Evolutionary conservation across 495 filamentous ascomycete genomes (phyloP).

Genomic region (Neurospora sp.): DNA sequence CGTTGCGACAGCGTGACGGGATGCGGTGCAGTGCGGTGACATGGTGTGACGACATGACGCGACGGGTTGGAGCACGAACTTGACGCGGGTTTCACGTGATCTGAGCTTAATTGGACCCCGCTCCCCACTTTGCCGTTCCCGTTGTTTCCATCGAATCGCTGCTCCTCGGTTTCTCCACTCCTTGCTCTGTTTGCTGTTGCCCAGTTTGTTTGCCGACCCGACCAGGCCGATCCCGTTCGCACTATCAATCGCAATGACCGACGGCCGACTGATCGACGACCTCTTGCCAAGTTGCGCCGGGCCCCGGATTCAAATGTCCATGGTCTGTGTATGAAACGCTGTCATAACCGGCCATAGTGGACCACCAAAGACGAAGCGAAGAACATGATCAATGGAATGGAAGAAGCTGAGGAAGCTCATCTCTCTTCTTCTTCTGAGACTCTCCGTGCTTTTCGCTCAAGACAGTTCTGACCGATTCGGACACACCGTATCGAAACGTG

Average conservation of each 20-base stretch:
- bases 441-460: neutral
- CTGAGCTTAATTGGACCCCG: neutral
- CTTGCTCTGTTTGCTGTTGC: constrained; percentile 1
- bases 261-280: neutral
- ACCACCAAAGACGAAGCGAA: neutral
- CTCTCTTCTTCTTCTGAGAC: neutral
- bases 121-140: neutral
- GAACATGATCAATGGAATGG: neutral
- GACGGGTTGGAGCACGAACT: constrained; percentile 5
- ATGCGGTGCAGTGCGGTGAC: neutral
- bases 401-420: neutral
- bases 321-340: neutral
- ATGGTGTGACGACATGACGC: constrained; percentile 4
- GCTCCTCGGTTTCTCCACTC: neutral
- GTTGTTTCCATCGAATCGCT: constrained; percentile 1
- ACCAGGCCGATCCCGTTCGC: constrained; percentile 1
- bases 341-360: neutral
- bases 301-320: neutral
- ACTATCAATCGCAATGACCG: constrained; percentile 7
- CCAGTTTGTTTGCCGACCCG: constrained; percentile 2
- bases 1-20: neutral
- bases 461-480: neutral
- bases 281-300: neutral
- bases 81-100: constrained; percentile 11
- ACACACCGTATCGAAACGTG: neutral